Evolutionary conservation across 129 eudicot species (phyloP), one percentile per base, ranked within the genome.

Genomic region (Gnaphalium uliginosum): DNA sequence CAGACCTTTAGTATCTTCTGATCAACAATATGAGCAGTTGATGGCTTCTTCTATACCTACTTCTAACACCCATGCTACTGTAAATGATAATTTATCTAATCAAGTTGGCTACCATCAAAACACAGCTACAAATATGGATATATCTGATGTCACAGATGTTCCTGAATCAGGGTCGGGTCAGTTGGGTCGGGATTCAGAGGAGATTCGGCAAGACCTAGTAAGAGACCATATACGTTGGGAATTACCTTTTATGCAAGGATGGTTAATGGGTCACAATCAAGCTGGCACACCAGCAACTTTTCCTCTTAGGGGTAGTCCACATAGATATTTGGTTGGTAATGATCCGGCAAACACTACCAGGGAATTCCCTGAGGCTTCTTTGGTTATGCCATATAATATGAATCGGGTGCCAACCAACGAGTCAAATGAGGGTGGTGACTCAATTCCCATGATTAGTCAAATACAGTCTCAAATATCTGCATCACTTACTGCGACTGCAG

Each of bases 191-290:
- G 66, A 65, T 37, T 67, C 81, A 4, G 66, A 53, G 19, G 59
- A 67, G 56, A 56, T 29, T 30, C 67, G 86, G 43, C 78, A 78
- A 32, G 81, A 32, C 68, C 81, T 76, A 21, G 71, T 75, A 29
- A 81, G 85, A 66, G 88, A 88, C 68, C 90, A 86, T 21, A 77
- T 89, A 79, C 80, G 81, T 64, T 89, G 90, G 90, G 93, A 86
- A 73, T 68, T 88, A 69, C 89, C 89, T 7, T 89, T 89, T 27
- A 80, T 86, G 84, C 94, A 86, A 79, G 94, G 94, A 48, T 89
- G 94, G 94, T 76, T 89, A 72, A 82, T 86, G 77, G 94, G 90
- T 77, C 94, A 89, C 69, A 78, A 79, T 30, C 93, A 88, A 86
- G 88, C 78, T n/a, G 82, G 81, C 54, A 73, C 80, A 26, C 77